Percentiles rank a stretch among this genome's conserved stretches.
Conservation (phyloP, 768 basidiomycete species). For the Leccinellum luteum region DNA sequence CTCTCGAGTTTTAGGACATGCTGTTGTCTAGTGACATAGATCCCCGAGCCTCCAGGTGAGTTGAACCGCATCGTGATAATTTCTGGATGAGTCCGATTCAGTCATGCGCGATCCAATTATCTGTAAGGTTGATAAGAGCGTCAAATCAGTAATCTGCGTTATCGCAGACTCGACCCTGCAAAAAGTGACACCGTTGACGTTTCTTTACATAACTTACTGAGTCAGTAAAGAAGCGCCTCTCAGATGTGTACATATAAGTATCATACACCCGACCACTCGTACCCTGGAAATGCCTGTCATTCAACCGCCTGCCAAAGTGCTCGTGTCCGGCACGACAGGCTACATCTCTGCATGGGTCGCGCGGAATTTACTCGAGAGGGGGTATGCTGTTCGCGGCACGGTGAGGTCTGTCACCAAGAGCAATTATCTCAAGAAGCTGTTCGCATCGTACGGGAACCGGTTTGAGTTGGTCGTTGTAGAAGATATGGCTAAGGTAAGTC, state of each 20-base stretch:
- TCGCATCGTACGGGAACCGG: slow-evolving; percentile 51
- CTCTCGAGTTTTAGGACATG: background rate
- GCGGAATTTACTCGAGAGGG: slow-evolving; percentile 52
- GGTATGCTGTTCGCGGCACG: slow-evolving; percentile 63
- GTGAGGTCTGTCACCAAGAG: slow-evolving; percentile 65
- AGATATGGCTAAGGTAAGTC: slow-evolving; percentile 57
- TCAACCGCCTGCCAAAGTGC: slow-evolving; percentile 27
- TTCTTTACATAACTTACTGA: too few species aligned
- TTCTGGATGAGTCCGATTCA: too few species aligned
- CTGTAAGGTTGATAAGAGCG: too few species aligned
- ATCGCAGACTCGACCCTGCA: too few species aligned
- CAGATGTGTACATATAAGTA: too few species aligned
- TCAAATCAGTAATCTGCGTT: too few species aligned
- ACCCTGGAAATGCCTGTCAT: slow-evolving; percentile 21
- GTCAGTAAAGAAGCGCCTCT: too few species aligned
- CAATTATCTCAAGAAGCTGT: slow-evolving; percentile 50
- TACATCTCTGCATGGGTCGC: slow-evolving; percentile 47
- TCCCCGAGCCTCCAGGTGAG: background rate
- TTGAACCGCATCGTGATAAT: background rate
- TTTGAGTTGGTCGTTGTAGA: slow-evolving; percentile 66
- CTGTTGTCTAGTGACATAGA: background rate
- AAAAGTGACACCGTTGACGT: too few species aligned
- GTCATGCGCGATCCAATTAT: too few species aligned
- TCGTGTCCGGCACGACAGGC: slow-evolving; percentile 26
- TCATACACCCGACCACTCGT: background rate